These are phyloP conservation scores for Kwoniella newhampshirensis DNA, from an alignment of 768 basidiomycete genomes.

Conservation along the genomic window DNA sequence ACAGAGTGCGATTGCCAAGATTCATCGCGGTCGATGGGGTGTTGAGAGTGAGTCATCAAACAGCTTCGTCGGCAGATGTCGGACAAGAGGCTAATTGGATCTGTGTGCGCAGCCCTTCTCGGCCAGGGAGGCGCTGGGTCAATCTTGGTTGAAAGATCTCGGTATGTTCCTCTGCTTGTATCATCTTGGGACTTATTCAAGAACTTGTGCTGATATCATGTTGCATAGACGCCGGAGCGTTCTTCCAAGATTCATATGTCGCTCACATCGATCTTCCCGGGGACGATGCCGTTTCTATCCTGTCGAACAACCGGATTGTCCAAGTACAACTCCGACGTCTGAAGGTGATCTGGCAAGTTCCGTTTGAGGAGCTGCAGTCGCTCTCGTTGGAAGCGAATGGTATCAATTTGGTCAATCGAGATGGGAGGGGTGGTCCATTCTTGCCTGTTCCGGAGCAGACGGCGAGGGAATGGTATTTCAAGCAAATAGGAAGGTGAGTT, in stretches of 20 bases:
- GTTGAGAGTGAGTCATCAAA: conserved; percentile 64
- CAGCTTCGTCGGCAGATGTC: neutral
- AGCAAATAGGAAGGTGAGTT: conserved; percentile 54
- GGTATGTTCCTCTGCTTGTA: conserved; percentile 53
- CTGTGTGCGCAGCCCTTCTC: conserved; percentile 69
- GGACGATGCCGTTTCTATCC: conserved; percentile 62
- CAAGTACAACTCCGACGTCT: conserved; percentile 83
- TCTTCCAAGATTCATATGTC: conserved; percentile 78
- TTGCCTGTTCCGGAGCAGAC: conserved; percentile 53
- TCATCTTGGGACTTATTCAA: too few species aligned
- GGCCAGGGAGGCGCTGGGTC: conserved; percentile 83
- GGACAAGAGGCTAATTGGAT: conserved; percentile 8
- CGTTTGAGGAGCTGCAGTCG: conserved; percentile 79
- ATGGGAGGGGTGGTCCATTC: conserved; percentile 56
- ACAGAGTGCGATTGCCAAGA: conserved; percentile 83
- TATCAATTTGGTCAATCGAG: conserved; percentile 76
- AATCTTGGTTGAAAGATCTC: conserved; percentile 94
- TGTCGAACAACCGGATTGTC: conserved; percentile 76
- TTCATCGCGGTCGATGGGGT: conserved; percentile 84
- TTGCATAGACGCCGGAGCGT: conserved; percentile 60
- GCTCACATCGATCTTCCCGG: conserved; percentile 83
- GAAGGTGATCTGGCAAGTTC: conserved; percentile 85
- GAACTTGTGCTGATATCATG: neutral
- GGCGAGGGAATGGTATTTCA: conserved; percentile 54
- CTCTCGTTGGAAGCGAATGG: conserved; percentile 88